Conservation (phyloP, 495 filamentous ascomycete species). For the Lepidopterella palustris region DNA sequence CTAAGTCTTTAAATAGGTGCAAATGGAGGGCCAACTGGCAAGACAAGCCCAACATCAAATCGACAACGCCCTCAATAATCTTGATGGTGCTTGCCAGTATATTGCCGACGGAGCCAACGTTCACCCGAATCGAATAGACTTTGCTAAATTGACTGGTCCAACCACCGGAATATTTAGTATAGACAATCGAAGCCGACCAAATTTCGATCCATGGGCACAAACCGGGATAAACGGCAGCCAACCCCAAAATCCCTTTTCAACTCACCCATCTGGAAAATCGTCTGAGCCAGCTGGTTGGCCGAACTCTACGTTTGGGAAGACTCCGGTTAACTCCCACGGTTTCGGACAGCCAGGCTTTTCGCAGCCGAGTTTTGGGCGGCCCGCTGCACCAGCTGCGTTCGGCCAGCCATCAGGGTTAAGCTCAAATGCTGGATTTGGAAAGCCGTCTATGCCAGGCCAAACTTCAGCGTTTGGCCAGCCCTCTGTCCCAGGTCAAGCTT, state of each 20-base stretch:
- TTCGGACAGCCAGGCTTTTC: constrained; percentile 18
- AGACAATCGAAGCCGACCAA: constrained; percentile 23
- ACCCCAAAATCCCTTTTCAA: not conserved
- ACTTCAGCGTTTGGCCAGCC: constrained; percentile 25
- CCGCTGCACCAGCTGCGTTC: constrained; percentile 14
- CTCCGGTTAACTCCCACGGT: not conserved
- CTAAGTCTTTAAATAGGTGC: constrained; percentile 36
- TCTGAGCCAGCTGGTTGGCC: constrained; percentile 4
- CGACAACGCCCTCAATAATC: constrained; percentile 55
- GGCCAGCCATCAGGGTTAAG: constrained; percentile 15
- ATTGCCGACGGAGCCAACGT: constrained; percentile 59
- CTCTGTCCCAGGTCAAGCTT: constrained; percentile 11
- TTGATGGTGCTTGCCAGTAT: constrained; percentile 67
- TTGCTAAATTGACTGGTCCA: constrained; percentile 30
- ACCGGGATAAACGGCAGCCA: not conserved
- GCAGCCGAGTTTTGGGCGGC: constrained; percentile 14
- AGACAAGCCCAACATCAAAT: constrained; percentile 62
- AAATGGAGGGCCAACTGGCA: constrained; percentile 55
- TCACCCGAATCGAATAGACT: constrained; percentile 76
- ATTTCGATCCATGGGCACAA: not conserved
- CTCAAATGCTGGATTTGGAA: constrained; percentile 17
- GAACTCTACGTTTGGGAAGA: constrained; percentile 26
- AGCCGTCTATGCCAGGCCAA: constrained; percentile 15
- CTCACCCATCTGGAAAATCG: constrained; percentile 17
- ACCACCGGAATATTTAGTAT: not conserved